Evolutionary conservation across 805 yeast genomes (phyloP).

Genomic region (Candida succiphila): DNA sequence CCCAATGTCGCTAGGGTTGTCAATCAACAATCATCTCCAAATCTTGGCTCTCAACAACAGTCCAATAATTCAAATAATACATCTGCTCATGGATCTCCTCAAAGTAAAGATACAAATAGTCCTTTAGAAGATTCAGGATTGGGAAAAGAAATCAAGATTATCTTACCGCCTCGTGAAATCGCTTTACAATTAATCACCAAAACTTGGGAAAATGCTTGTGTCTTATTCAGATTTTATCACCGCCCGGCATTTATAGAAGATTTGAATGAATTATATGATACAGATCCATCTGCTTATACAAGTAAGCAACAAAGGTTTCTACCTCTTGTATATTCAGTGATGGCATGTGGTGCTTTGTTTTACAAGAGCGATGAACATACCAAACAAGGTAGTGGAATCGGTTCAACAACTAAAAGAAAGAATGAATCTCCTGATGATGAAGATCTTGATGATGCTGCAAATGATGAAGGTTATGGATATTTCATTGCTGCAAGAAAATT

Average conservation of each 20-base stretch:
- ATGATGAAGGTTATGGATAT: slow-evolving; percentile 72
- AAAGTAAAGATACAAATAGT: neutral
- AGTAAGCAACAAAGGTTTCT: slow-evolving; percentile 65
- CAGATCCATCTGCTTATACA: slow-evolving; percentile 64
- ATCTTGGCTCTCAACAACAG: neutral
- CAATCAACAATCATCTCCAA: slow-evolving; percentile 1
- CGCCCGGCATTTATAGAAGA: slow-evolving; percentile 72
- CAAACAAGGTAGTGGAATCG: slow-evolving; percentile 14
- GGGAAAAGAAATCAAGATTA: slow-evolving; percentile 47
- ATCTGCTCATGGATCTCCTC: neutral
- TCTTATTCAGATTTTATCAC: slow-evolving; percentile 76
- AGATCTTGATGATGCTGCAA: slow-evolving; percentile 27
- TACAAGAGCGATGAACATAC: slow-evolving; percentile 38
- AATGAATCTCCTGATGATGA: slow-evolving; percentile 19
- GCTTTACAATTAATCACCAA: slow-evolving; percentile 64
- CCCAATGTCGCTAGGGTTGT: slow-evolving; percentile 7
- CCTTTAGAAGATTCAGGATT: slow-evolving; percentile 18
- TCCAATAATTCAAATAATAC: neutral
- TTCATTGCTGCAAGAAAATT: slow-evolving; percentile 73
- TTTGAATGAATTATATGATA: slow-evolving; percentile 63
- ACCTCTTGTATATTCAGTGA: slow-evolving; percentile 75
- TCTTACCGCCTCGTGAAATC: slow-evolving; percentile 65
- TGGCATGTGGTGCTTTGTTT: slow-evolving; percentile 83
- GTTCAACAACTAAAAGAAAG: slow-evolving; percentile 2
- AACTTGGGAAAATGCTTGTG: slow-evolving; percentile 83